These are phyloP conservation scores for Buddleja alternifolia DNA, from an alignment of 257 asterid genomes.

Conservation along the genomic window DNA sequence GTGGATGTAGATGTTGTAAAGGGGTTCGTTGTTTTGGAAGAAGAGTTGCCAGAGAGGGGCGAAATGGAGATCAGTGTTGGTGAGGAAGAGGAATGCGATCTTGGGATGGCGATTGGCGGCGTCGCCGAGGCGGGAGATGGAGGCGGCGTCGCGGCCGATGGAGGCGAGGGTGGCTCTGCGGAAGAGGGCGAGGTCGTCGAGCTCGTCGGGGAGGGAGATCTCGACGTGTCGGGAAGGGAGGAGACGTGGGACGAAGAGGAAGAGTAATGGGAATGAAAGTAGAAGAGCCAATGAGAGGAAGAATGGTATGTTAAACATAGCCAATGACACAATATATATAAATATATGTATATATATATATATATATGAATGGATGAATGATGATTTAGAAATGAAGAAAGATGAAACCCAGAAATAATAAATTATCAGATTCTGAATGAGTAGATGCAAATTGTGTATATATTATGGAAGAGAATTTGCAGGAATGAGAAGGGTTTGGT, in stretches of 20 bases:
- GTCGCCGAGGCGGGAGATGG: conserved; percentile 36
- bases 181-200: conserved; percentile 69
- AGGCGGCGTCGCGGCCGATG: conserved; percentile 12
- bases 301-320: conserved; percentile 53
- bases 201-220: conserved; percentile 62
- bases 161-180: conserved; percentile 60
- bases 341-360: too few relatives aligned
- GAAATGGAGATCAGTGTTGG: conserved; percentile 67
- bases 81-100: conserved; percentile 75
- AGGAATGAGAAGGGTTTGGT: neutral
- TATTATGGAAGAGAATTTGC: neutral
- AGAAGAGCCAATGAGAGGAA: conserved; percentile 47
- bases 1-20: conserved; percentile 64
- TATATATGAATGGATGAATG: too few relatives aligned
- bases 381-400: neutral
- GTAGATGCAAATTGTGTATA: neutral
- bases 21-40: conserved; percentile 39
- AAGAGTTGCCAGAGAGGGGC: conserved; percentile 74
- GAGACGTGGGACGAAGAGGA: conserved; percentile 48
- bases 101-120: conserved; percentile 46
- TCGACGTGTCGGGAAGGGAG: conserved; percentile 42
- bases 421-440: neutral
- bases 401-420: neutral
- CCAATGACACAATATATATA: too few relatives aligned
- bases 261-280: conserved; percentile 57